Evolutionary conservation across 1,284 basidiomycete species (phyloP).

Genomic region (Irpex sp.): DNA sequence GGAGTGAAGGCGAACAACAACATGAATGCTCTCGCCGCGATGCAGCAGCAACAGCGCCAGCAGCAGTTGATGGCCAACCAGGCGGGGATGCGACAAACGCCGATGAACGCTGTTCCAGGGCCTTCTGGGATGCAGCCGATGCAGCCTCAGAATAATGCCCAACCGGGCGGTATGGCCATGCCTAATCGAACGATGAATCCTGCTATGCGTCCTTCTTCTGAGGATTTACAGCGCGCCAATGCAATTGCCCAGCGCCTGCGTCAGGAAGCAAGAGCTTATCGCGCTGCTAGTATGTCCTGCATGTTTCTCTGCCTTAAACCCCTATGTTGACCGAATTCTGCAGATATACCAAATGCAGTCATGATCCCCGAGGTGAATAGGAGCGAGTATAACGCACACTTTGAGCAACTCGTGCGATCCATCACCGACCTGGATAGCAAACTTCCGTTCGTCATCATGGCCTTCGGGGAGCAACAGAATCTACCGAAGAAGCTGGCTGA

Average conservation of each 20-base stretch:
- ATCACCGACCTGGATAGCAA: background rate
- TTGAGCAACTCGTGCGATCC: background rate
- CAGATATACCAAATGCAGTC: background rate
- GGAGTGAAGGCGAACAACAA: slow-evolving; percentile 15
- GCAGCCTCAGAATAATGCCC: background rate
- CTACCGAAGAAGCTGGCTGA: background rate
- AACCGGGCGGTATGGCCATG: background rate
- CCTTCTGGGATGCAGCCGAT: background rate
- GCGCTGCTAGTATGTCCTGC: background rate
- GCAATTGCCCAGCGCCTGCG: background rate
- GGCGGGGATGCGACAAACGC: background rate
- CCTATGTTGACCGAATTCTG: background rate
- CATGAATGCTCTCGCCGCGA: background rate
- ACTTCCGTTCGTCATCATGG: background rate
- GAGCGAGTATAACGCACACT: background rate
- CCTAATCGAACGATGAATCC: background rate
- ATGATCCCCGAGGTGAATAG: background rate
- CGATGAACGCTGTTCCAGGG: background rate
- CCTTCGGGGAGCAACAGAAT: background rate
- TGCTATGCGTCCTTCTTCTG: background rate
- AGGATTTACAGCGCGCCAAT: background rate
- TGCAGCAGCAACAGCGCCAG: slow-evolving; percentile 1
- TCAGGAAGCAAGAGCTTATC: background rate
- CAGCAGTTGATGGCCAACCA: slow-evolving; percentile 3
- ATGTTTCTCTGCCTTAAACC: background rate